These are phyloP conservation scores for Mucuna pruriens DNA, from an alignment of 306 rosid genomes.

Conservation along the genomic window DNA sequence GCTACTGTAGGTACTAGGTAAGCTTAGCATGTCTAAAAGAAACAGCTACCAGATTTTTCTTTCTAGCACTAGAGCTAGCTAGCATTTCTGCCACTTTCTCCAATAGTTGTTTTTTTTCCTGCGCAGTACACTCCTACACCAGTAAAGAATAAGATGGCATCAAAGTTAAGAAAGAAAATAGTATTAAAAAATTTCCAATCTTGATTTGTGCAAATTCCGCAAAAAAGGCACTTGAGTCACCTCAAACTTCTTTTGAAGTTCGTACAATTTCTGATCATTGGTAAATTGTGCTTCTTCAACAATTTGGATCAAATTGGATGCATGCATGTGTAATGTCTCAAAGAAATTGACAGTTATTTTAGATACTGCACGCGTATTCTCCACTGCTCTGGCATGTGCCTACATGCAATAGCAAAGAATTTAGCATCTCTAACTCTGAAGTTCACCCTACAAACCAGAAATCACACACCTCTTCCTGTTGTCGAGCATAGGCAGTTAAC, in stretches of 20 bases:
- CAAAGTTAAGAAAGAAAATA: not conserved
- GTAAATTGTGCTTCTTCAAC: conserved; percentile 85
- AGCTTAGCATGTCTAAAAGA: conserved; percentile 9
- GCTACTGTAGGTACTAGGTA: not conserved
- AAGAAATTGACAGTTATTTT: conserved; percentile 87
- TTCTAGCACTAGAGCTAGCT: conserved; percentile 85
- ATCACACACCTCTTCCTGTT: conserved; percentile 78
- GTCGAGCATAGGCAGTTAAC: conserved; percentile 82
- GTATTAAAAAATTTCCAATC: not conserved
- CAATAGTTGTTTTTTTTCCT: conserved; percentile 84
- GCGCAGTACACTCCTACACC: conserved; percentile 88
- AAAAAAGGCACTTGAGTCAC: conserved; percentile 48
- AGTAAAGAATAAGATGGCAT: not conserved
- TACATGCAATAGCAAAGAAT: conserved; percentile 39
- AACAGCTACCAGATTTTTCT: conserved; percentile 79
- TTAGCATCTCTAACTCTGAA: conserved; percentile 32
- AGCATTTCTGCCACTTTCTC: conserved; percentile 96
- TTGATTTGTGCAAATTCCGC: conserved; percentile 16
- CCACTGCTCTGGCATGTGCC: conserved; percentile 97
- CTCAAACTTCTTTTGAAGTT: conserved; percentile 95
- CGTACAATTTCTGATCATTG: conserved; percentile 75
- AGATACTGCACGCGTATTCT: conserved; percentile 82
- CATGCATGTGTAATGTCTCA: conserved; percentile 81
- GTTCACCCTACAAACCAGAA: conserved; percentile 25
- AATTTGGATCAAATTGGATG: conserved; percentile 76